Evolutionary conservation across 495 filamentous ascomycete genomes (phyloP).

Genomic region (Mytilinidion resinicola): DNA sequence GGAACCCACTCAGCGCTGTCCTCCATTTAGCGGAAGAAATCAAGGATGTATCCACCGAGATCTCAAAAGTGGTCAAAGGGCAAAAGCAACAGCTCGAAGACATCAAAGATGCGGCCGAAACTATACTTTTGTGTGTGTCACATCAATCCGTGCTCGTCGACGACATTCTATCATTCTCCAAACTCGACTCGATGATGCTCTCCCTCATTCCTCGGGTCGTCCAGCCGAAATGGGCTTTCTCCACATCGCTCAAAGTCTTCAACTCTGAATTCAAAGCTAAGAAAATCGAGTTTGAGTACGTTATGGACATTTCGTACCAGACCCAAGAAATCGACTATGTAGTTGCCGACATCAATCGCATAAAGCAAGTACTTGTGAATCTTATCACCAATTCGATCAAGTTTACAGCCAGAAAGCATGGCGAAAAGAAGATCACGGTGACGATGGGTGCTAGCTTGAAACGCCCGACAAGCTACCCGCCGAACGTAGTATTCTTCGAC

Average conservation of each 20-base stretch:
- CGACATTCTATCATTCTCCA: conserved; percentile 37
- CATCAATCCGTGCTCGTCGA: conserved; percentile 37
- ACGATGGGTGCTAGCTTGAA: conserved; percentile 27
- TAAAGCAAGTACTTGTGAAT: conserved; percentile 37
- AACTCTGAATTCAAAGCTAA: conserved; percentile 34
- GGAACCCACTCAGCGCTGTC: conserved; percentile 36
- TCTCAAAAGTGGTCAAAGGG: conserved; percentile 5
- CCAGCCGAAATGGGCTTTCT: conserved; percentile 28
- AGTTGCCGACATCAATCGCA: conserved; percentile 31
- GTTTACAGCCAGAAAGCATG: conserved; percentile 32
- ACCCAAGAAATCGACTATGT: conserved; percentile 28
- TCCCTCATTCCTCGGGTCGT: conserved; percentile 26
- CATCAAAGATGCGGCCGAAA: conserved; percentile 32
- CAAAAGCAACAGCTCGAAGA: conserved; percentile 7
- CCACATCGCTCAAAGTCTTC: conserved; percentile 33
- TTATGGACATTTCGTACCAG: conserved; percentile 30
- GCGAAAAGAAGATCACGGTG: conserved; percentile 28
- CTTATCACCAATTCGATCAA: conserved; percentile 38
- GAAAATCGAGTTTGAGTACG: conserved; percentile 29
- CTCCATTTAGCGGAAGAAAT: conserved; percentile 36
- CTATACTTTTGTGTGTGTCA: conserved; percentile 32
- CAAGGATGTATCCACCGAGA: conserved; percentile 18
- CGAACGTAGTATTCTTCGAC: conserved; percentile 35
- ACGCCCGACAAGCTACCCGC: conserved; percentile 31
- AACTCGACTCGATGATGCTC: conserved; percentile 38